Evolutionary conservation across 495 filamentous ascomycete genomes (phyloP).

Genomic region (Neurospora sp.): DNA sequence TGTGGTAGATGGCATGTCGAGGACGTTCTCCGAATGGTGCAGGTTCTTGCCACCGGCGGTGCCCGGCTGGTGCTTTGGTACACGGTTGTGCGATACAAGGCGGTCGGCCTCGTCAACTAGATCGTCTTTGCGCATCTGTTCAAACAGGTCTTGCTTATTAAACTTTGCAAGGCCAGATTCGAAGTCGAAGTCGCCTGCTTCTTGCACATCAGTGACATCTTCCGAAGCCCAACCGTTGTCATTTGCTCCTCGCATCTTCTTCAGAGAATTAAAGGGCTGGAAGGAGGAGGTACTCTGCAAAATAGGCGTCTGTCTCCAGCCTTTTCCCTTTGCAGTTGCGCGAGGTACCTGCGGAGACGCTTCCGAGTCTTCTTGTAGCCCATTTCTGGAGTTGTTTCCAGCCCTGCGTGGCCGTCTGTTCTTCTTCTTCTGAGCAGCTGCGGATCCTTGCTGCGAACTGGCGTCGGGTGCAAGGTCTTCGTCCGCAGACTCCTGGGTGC

Average conservation of each 20-base stretch:
- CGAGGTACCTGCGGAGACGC: constrained; percentile 10
- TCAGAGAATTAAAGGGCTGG: constrained; percentile 47
- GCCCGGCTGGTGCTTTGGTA: constrained; percentile 57
- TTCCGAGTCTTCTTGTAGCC: constrained; percentile 12
- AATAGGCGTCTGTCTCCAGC: constrained; percentile 79
- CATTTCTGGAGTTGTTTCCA: constrained; percentile 3
- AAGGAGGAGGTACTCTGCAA: constrained; percentile 50
- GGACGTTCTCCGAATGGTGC: constrained; percentile 84
- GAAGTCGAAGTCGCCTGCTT: constrained; percentile 90
- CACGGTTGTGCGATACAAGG: constrained; percentile 78
- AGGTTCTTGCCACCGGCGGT: constrained; percentile 83
- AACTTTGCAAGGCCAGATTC: constrained; percentile 80
- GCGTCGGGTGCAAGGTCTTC: constrained; percentile 10
- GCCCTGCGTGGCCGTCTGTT: constrained; percentile 15
- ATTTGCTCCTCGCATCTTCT: constrained; percentile 44
- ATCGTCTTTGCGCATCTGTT: constrained; percentile 78
- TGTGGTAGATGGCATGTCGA: constrained; percentile 43
- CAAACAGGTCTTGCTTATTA: constrained; percentile 83
- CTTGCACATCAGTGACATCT: constrained; percentile 94
- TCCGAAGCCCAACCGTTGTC: constrained; percentile 93
- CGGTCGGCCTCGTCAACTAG: constrained; percentile 79
- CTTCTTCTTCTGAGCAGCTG: constrained; percentile 9
- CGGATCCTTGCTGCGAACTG: constrained; percentile 10
- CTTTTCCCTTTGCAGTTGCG: constrained; percentile 36
- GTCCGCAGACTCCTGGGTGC: constrained; percentile 10